phyloP scores from a whole-genome alignment of 257 asterid species.

The Leonotis leonurus region DNA sequence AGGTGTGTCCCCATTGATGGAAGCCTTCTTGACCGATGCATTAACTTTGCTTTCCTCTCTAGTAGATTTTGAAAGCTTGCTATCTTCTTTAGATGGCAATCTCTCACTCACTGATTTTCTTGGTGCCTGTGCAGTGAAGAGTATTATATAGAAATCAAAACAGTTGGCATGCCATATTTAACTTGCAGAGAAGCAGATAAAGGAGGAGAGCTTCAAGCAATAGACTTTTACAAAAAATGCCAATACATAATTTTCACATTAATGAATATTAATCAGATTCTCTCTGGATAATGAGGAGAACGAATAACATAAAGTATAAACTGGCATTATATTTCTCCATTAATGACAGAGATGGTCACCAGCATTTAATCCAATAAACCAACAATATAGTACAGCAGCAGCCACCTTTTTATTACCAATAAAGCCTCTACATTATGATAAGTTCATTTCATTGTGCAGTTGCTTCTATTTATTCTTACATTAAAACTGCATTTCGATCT shows the following conservation, averaged over 20 bases:
- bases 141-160: slow-evolving; percentile 1
- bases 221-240: not conserved
- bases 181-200: not conserved
- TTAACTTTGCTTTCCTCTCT: slow-evolving; percentile 48
- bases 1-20: slow-evolving; percentile 38
- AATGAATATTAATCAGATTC: not conserved
- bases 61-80: slow-evolving; percentile 43
- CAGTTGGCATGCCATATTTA: not conserved
- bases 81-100: slow-evolving; percentile 52
- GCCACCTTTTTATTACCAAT: not conserved
- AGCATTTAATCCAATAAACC: not conserved
- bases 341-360: not conserved
- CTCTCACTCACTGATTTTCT: slow-evolving; percentile 70
- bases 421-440: not conserved
- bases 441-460: not conserved
- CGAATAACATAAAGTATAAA: not conserved
- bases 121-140: slow-evolving; percentile 47
- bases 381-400: not conserved
- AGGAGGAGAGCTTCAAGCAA: not conserved
- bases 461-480: too few relatives aligned
- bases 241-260: not conserved
- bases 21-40: slow-evolving; percentile 38
- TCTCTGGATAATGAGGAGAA: not conserved
- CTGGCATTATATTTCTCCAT: not conserved
- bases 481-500: too few relatives aligned